Percentiles rank a stretch among this genome's conserved stretches.
Conservation (phyloP, 352 stramenopile genomes). For the Phytophthora pinifolia region DNA sequence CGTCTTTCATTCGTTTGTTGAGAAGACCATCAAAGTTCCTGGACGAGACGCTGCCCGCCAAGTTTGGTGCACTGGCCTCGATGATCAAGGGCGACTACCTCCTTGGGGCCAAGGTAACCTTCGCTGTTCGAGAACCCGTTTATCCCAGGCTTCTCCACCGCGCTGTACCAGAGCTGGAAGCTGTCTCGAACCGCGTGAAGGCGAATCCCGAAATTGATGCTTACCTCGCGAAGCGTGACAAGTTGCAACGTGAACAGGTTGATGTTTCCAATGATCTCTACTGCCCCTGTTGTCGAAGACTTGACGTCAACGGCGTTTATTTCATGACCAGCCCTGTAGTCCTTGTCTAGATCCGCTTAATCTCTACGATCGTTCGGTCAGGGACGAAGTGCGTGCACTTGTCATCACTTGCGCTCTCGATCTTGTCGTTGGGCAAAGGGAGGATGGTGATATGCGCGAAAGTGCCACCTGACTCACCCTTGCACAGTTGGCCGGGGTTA, state of each 20-base stretch:
- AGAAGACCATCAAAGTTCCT: constrained; percentile 35
- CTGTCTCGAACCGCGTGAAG: constrained; percentile 37
- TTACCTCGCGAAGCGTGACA: constrained; percentile 33
- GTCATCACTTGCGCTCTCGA: constrained; percentile 40
- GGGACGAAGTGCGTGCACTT: constrained; percentile 70
- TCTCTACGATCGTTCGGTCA: constrained; percentile 90
- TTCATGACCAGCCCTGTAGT: too few relatives aligned
- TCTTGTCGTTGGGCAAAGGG: constrained; percentile 85
- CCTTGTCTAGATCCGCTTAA: constrained; percentile 84
- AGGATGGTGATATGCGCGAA: constrained; percentile 93
- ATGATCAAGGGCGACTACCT: constrained; percentile 8
- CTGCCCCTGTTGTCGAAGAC: too few relatives aligned
- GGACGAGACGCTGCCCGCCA: constrained; percentile 27
- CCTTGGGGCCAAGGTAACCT: constrained; percentile 25
- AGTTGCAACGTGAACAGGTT: background rate
- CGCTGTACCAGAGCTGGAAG: constrained; percentile 41
- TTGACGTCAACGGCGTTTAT: too few relatives aligned
- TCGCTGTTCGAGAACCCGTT: constrained; percentile 28
- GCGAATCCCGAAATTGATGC: constrained; percentile 30
- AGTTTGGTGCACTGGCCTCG: constrained; percentile 24
- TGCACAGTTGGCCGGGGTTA: constrained; percentile 94
- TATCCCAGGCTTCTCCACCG: constrained; percentile 22
- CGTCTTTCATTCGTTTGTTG: too few relatives aligned
- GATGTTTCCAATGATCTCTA: too few relatives aligned
- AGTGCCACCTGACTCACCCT: constrained; percentile 92